Percentiles rank a stretch among this genome's conserved stretches.
Evolutionary conservation across 495 filamentous ascomycete genomes (phyloP).

Genomic region (Neurospora sp.): DNA sequence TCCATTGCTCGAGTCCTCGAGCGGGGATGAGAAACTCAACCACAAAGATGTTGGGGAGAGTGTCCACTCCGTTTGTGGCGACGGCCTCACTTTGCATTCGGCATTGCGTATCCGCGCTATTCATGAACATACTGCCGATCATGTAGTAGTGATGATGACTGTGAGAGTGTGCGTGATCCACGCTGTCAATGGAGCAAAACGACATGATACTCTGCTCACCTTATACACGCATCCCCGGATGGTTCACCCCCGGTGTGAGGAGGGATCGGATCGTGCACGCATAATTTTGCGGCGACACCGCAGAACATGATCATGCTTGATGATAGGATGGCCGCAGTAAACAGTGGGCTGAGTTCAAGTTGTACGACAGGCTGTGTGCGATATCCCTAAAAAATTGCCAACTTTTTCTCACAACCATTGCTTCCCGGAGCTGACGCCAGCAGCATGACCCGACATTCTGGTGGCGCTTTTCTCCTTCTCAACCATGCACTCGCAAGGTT

Average conservation of each 20-base stretch:
- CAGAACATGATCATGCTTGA: background rate
- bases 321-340: background rate
- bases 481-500: background rate
- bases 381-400: background rate
- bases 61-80: background rate
- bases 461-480: background rate
- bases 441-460: background rate
- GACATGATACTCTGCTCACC: background rate
- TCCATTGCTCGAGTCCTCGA: background rate
- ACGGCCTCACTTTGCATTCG: background rate
- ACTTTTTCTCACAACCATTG: background rate
- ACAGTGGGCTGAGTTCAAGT: background rate
- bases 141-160: background rate
- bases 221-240: background rate
- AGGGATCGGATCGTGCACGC: background rate
- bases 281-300: background rate
- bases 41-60: background rate
- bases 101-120: background rate
- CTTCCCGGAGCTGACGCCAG: background rate
- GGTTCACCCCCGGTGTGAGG: background rate
- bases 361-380: background rate
- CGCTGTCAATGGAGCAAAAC: background rate
- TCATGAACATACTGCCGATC: background rate
- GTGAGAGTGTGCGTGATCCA: background rate
- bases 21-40: background rate